Evolutionary conservation across 2,329 filamentous ascomycete species (phyloP).

Genomic region (Keithomyces neogunnii): DNA sequence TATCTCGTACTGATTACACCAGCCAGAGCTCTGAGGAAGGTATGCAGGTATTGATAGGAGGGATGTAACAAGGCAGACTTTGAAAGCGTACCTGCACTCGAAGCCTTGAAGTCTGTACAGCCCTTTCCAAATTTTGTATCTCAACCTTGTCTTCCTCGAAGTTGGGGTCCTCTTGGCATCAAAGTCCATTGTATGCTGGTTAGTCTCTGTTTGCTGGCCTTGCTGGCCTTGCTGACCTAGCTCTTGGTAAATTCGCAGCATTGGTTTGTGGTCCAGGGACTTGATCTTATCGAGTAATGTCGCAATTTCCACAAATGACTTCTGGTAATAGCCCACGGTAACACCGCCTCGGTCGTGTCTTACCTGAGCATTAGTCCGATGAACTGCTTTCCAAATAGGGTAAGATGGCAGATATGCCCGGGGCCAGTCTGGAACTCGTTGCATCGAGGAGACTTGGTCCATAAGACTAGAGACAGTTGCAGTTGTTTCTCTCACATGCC

Average conservation of each 20-base stretch:
- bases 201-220: neutral
- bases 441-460: conserved; percentile 38
- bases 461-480: conserved; percentile 37
- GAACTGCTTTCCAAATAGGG: conserved; percentile 42
- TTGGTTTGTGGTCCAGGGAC: conserved; percentile 22
- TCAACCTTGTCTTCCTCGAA: conserved; percentile 27
- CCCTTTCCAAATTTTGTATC: conserved; percentile 40
- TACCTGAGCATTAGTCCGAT: conserved; percentile 47
- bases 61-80: conserved; percentile 42
- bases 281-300: conserved; percentile 34
- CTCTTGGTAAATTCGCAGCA: neutral
- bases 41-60: conserved; percentile 47
- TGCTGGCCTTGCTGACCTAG: neutral
- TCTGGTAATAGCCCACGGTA: conserved; percentile 42
- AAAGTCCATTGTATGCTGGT: neutral
- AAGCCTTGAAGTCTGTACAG: conserved; percentile 48
- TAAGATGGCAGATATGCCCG: conserved; percentile 43
- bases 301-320: conserved; percentile 35
- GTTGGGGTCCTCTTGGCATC: conserved; percentile 4
- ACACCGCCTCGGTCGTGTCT: conserved; percentile 50
- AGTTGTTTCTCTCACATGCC: conserved; percentile 44
- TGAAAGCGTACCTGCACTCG: conserved; percentile 49
- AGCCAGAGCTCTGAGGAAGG: conserved; percentile 31
- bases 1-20: conserved; percentile 47
- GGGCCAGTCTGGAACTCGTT: conserved; percentile 29